Base-by-base conservation (phyloP, 805 yeast genomes). In the Kluyveromyces wickerhamii region DNA sequence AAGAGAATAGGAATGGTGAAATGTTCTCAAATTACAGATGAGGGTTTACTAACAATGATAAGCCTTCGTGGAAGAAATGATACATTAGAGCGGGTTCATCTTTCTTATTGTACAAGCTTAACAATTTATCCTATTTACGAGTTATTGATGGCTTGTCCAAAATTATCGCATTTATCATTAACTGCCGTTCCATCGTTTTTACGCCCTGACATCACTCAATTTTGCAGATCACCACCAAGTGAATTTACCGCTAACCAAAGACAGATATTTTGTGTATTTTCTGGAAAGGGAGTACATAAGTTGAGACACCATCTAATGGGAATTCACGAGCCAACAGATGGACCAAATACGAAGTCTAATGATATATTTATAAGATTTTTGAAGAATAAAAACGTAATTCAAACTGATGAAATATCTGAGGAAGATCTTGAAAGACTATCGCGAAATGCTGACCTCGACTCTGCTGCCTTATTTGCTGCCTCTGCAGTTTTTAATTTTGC, bases 151-250 rank as follows among this genome's bases (percentile, higher is more conserved):
- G 72, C 79, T 31, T 89, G 96, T 51, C 94, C 94, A 3, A 74
- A 78, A 43, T 65, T 89, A 37, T 87, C 96, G 1, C 98, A 89
- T 59, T 67, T 89, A 40, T 84, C 95, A 8, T 67, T 89, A 40
- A 92, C 97, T 0, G 98, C 97, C 0, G 87, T 89, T 17, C 67
- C 79, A 1, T 82, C 94, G n/a, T 89, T 92, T 61, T 68, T 89
- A 53, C 71, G 95, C 40, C 70, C 79, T 7, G 96, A 89, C 50
- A 76, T 89, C 32, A 81, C 89, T 1, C 77, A 74, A 44, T 88
- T 76, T 59, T 88, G 96, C 57, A 78, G 97, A 19, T 83, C 79
- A 7, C 92, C 97, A 2, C 97, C 98, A 4, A 75, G 82, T 9
- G 96, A 87, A 48, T 88, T 92, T 56, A 87, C 79, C 35, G 84